Conservation (phyloP, 2,329 filamentous ascomycete species). For the Trichoderma sp. region DNA sequence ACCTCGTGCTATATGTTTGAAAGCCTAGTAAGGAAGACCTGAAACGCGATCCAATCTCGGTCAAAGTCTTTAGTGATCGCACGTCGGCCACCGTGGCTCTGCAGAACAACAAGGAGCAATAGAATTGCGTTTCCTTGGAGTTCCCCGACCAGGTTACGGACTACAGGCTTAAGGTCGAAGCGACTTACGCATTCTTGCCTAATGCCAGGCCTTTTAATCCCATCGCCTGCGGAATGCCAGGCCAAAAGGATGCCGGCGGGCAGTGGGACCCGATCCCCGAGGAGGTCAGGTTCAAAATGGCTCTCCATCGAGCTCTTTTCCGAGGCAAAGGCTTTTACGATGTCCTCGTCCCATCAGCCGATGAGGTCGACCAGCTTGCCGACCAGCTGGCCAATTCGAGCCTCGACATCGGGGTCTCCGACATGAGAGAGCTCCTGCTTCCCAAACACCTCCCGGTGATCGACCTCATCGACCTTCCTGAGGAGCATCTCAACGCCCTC, state of each 20-base stretch:
- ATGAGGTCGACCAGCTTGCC: not conserved
- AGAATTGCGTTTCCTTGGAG: not conserved
- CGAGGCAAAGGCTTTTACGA: not conserved
- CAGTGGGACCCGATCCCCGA: not conserved
- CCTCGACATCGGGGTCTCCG: not conserved
- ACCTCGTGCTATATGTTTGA: not conserved
- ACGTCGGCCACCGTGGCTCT: not conserved
- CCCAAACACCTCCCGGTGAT: not conserved
- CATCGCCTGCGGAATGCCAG: not conserved
- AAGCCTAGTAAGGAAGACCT: not conserved
- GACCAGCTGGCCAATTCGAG: not conserved
- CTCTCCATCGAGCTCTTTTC: not conserved
- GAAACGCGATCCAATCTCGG: not conserved
- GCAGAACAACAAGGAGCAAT: not conserved
- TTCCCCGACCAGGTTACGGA: not conserved
- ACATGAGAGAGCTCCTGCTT: not conserved
- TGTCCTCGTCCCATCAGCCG: not conserved
- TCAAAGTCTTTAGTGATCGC: not conserved
- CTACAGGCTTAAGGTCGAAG: not conserved
- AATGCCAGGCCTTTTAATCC: not conserved
- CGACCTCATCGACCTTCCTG: not conserved
- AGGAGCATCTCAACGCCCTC: not conserved
- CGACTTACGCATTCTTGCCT: not conserved
- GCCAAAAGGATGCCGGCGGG: not conserved
- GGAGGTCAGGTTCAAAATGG: not conserved